Percentiles rank a stretch among this genome's conserved stretches.
These are phyloP conservation scores for Fusarium udum DNA, from an alignment of 2,329 filamentous ascomycete genomes.

Conservation along the genomic window DNA sequence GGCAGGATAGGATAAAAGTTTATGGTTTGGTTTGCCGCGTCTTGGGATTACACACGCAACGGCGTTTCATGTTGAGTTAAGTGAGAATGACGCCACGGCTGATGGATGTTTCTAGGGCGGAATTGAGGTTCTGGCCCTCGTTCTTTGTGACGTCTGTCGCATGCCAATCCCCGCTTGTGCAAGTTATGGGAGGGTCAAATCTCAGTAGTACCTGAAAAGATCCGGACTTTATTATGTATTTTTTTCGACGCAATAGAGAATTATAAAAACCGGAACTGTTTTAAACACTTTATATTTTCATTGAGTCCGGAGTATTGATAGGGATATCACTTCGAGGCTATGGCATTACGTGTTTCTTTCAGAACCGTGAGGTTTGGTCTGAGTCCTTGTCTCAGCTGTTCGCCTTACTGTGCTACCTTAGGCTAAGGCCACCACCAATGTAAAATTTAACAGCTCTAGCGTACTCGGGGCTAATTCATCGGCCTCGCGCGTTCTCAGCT, in stretches of 20 bases:
- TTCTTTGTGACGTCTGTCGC: conserved; percentile 24
- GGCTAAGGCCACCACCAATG: not conserved
- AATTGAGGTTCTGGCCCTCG: conserved; percentile 10
- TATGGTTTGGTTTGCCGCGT: not conserved
- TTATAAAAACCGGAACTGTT: not conserved
- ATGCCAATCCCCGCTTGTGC: conserved; percentile 23
- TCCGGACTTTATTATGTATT: not conserved
- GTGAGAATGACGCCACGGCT: conserved; percentile 16
- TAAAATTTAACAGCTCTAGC: conserved; percentile 30
- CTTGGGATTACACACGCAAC: not conserved
- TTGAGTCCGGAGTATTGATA: too few relatives aligned
- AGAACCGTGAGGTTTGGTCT: not conserved
- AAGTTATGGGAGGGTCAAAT: not conserved
- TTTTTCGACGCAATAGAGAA: too few relatives aligned
- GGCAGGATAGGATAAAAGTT: not conserved
- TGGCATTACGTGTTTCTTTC: not conserved
- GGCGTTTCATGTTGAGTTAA: not conserved
- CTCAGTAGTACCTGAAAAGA: not conserved
- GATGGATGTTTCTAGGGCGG: conserved; percentile 1
- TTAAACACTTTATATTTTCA: not conserved
- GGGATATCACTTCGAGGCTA: not conserved
- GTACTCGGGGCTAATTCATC: conserved; percentile 3
- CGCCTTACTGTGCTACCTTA: conserved; percentile 21
- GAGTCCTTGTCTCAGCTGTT: conserved; percentile 30
- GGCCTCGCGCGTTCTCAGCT: conserved; percentile 36